Evolutionary conservation across 1,139 yeast species (phyloP), one percentile per base, ranked within the genome.

Genomic region (Suhomyces taliae): DNA sequence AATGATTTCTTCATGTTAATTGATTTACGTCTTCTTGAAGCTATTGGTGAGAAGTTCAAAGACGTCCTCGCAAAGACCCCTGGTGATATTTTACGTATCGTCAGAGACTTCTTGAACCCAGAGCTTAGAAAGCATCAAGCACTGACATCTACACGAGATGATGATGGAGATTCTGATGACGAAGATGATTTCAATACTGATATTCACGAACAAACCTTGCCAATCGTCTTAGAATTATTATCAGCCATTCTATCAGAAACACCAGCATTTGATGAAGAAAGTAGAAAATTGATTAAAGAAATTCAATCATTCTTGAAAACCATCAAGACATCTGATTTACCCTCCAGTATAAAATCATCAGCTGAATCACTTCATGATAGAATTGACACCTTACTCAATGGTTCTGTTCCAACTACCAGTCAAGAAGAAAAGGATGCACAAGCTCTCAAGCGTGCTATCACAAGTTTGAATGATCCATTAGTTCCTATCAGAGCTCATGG

Each of bases 401-500:
- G 73, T 0, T 67, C 66, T 2, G n/a, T 38, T 1, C 52, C 56
- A 2, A 37, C 55, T 0, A 39, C 53, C 1, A 51, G 46, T 27
- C 60, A 48, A 44, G 44, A 49, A 7, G 61, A 63, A 8, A 52
- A 58, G 12, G 77, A 81, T 39, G 57, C 57, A 9, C 61, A 64
- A 41, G 58, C 58, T 1, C 60, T 75, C 41, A 74, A 76, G 14
- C 69, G 81, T 36, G 96, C 96, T 0, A 68, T 89, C 36, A 72
- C 78, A 0, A 79, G 84, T 48, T 66, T 93, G 43, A 83, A 82
- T 49, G 97, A 91, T 62, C 88, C 93, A 0, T 67, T 86, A 47
- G 85, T 88, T 1, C 97, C 98, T 0, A 81, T 90, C 3, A 73
- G 91, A 47, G 98, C 96, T 0, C 93, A 88, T 63, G 99, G 97